Base-by-base conservation (phyloP, 441 rosid genomes). In the Corymbia citriodora region DNA sequence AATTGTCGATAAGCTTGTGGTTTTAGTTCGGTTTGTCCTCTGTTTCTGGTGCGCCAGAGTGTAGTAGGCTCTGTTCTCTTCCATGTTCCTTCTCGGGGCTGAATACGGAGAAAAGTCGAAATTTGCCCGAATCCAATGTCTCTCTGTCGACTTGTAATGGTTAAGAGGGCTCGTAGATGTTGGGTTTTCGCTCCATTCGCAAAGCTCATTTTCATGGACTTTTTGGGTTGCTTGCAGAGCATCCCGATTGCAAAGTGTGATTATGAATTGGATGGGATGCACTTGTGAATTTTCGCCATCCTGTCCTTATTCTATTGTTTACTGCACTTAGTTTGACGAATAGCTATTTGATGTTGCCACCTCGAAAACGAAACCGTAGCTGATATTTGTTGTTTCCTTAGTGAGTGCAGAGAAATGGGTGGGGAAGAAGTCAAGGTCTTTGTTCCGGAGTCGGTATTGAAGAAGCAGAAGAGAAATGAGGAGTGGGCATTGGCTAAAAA, bases 371-470 rank as follows among this genome's bases (percentile, higher is more conserved):
- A 36, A 70, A 74, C 29, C 16, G 29, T 13, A 8, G 9, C 18
- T 45, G 52, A 18, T 12, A 23, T 3, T 79, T 45, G 85, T 74
- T 79, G 27, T 7, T 45, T 45, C 3, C 4, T 12, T n/a, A 40
- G 85, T 2, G 85, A 79, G n/a, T 82, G 65, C 50, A 16, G 59
- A 91, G 94, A 94, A 93, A 96, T 95, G 98, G 95, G 89, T 8
- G 98, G 93, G 88, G 95, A 89, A 45, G 94, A 89, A 90, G 94
- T 92, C 70, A 93, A 94, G 95, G 94, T 86, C 27, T 91, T 95
- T 15, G 87, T 95, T 53, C 99, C 99, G 3, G 99, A 97, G 93
- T 96, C 98, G 8, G 94, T 94, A n/a, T 83, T 97, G 88, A 97
- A 96, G 92, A 97, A 97, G 94, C 92, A 92, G 85, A 96, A 96